Evolutionary conservation across 192 early-diverging fungal genomes (phyloP), one percentile per base, ranked within the genome.

Genomic region (Backusella luteola): DNA sequence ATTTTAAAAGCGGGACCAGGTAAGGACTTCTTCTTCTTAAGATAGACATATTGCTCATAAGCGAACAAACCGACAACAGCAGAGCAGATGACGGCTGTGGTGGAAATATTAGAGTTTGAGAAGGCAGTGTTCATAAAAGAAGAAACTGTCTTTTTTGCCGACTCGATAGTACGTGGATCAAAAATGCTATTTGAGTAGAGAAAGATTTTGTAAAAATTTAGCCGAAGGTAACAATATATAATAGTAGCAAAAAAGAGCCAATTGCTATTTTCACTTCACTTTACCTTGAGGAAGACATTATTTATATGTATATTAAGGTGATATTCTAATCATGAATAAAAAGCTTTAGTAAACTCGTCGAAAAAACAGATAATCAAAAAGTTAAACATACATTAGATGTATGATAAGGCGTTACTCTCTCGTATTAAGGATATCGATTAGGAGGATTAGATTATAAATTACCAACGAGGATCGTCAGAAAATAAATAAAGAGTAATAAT

Each of bases 1-100:
- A 80, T 78, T 39, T 84, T 84, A 35, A 77, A 75, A 21, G 38
- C 66, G 26, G 82, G 82, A 32, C 82, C 82, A 17, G 82, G 82
- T 32, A 84, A 67, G 17, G 66, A 46, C 69, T 84, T 68, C 76
- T 84, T 84, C 71, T 84, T 84, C 49, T 72, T 78, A 17, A 78
- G 42, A 68, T 84, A 84, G 26, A 78, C 73, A 67, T 80, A 80
- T 39, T 84, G 82, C 41, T 84, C 82, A 69, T 82, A 82, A 49
- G 81, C 81, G 35, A 82, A 79, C 8, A 82, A 46, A 23, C 77
- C 74, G 4, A 79, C 77, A 26, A 79, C 74, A 12, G 74, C 74
- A 19, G 77, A 78, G 23, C 77, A 78, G 1, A 82, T 42, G 15
- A 73, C 29, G 42, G 75, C 75, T 21, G 71, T 68, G 12, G 81